These are phyloP conservation scores for Pleurotus tuber-regium DNA, from an alignment of 768 basidiomycete species.

Conservation along the genomic window DNA sequence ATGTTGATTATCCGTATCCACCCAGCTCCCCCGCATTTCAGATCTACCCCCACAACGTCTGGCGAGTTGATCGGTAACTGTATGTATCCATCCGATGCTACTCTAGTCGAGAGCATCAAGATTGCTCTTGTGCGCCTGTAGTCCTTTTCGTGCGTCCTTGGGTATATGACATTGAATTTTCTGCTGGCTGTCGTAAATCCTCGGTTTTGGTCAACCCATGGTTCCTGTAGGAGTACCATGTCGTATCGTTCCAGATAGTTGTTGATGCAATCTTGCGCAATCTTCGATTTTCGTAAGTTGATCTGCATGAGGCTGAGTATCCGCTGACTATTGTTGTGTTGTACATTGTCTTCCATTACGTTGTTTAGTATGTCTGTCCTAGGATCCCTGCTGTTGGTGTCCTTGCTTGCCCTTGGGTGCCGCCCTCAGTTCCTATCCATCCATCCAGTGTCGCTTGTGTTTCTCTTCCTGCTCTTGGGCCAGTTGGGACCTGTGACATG, in stretches of 20 bases:
- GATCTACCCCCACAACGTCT: slow-evolving; percentile 22
- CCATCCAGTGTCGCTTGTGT: background rate
- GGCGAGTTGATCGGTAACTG: slow-evolving; percentile 5
- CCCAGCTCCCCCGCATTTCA: slow-evolving; percentile 13
- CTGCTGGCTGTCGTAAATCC: slow-evolving; percentile 13
- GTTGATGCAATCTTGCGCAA: slow-evolving; percentile 11
- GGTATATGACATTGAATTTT: slow-evolving; percentile 23
- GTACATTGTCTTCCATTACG: background rate
- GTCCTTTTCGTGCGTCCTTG: slow-evolving; percentile 13
- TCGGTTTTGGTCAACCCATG: slow-evolving; percentile 18
- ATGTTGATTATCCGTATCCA: slow-evolving; percentile 26
- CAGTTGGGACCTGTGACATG: background rate
- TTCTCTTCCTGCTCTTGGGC: background rate
- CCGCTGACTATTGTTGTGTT: background rate
- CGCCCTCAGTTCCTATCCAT: no score
- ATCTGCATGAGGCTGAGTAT: slow-evolving; percentile 19
- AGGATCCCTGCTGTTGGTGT: background rate
- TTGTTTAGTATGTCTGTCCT: background rate
- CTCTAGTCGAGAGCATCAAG: slow-evolving; percentile 4
- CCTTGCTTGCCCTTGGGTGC: no score
- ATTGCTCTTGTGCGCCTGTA: background rate
- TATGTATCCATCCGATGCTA: slow-evolving; percentile 3
- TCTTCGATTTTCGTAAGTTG: slow-evolving; percentile 27
- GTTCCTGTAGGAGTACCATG: slow-evolving; percentile 29
- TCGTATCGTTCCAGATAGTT: slow-evolving; percentile 14